Evolutionary conservation across 2,329 filamentous ascomycete genomes (phyloP).

Genomic region (Paecilomyces sp.): DNA sequence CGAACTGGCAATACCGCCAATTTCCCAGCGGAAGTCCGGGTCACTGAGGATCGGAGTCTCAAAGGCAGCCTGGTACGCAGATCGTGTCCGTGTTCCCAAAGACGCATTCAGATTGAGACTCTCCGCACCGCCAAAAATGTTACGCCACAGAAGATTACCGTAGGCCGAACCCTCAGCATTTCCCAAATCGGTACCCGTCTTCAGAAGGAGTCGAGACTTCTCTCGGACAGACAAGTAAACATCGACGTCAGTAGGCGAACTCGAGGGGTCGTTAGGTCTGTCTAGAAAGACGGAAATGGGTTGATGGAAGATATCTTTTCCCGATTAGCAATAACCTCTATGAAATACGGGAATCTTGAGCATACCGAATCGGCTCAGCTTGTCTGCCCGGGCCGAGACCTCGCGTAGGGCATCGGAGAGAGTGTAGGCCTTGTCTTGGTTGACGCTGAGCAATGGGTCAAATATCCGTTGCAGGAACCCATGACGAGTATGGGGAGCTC

Average conservation of each 20-base stretch:
- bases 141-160: conserved; percentile 77
- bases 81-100: conserved; percentile 80
- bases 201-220: conserved; percentile 74
- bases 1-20: conserved; percentile 75
- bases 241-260: conserved; percentile 70
- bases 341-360: neutral
- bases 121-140: conserved; percentile 91
- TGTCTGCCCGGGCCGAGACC: conserved; percentile 62
- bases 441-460: conserved; percentile 64
- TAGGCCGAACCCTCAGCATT: conserved; percentile 93
- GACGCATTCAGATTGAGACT: conserved; percentile 80
- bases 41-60: conserved; percentile 77
- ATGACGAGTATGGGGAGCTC: conserved; percentile 74
- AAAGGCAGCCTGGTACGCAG: conserved; percentile 81
- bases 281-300: conserved; percentile 78
- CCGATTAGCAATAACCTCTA: neutral
- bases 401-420: conserved; percentile 71
- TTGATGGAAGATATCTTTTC: conserved; percentile 74
- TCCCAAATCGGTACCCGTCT: conserved; percentile 90
- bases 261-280: conserved; percentile 62
- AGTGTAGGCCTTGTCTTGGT: conserved; percentile 62
- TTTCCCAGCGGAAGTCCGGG: conserved; percentile 68
- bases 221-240: conserved; percentile 73
- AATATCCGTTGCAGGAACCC: conserved; percentile 78
- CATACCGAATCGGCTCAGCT: conserved; percentile 73